Percentiles rank a stretch among this genome's conserved stretches.
These are phyloP conservation scores for Periconia sp. DNA, from an alignment of 2,329 filamentous ascomycete genomes.

Conservation along the genomic window DNA sequence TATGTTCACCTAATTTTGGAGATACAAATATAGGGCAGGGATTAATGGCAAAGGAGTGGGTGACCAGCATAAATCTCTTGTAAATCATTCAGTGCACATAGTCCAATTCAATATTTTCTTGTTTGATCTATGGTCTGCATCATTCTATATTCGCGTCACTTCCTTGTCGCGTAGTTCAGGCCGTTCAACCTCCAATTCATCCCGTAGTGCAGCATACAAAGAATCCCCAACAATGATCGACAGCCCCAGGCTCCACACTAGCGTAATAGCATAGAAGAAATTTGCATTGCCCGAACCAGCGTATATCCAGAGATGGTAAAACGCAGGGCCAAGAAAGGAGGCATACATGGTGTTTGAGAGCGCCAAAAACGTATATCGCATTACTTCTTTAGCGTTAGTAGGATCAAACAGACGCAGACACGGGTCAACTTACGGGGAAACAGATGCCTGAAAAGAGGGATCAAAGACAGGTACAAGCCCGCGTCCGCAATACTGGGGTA, in stretches of 20 bases:
- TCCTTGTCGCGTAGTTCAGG: slow-evolving; percentile 90
- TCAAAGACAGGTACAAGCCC: slow-evolving; percentile 77
- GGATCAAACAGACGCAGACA: neutral
- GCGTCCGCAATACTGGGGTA: slow-evolving; percentile 93
- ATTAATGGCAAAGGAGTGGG: slow-evolving; percentile 3
- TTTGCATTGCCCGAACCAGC: slow-evolving; percentile 97
- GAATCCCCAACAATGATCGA: slow-evolving; percentile 85
- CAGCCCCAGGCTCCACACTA: slow-evolving; percentile 95
- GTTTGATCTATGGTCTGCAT: neutral
- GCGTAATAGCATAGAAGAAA: slow-evolving; percentile 98
- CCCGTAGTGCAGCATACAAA: slow-evolving; percentile 82
- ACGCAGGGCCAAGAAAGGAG: slow-evolving; percentile 85
- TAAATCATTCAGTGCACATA: too few relatives aligned
- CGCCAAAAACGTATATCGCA: slow-evolving; percentile 90
- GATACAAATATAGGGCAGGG: slow-evolving; percentile 8
- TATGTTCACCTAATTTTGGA: neutral
- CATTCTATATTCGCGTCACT: slow-evolving; percentile 72
- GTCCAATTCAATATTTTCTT: too few relatives aligned
- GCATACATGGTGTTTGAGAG: slow-evolving; percentile 83
- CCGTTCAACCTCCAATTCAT: slow-evolving; percentile 91
- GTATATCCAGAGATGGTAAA: slow-evolving; percentile 98
- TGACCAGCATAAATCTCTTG: neutral
- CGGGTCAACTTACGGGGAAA: slow-evolving; percentile 67
- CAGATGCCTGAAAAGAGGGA: slow-evolving; percentile 86
- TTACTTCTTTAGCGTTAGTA: slow-evolving; percentile 57